Percentiles rank a stretch among this genome's conserved stretches.
Evolutionary conservation across 2,329 filamentous ascomycete species (phyloP).

Genomic region (Zalaria sp.): DNA sequence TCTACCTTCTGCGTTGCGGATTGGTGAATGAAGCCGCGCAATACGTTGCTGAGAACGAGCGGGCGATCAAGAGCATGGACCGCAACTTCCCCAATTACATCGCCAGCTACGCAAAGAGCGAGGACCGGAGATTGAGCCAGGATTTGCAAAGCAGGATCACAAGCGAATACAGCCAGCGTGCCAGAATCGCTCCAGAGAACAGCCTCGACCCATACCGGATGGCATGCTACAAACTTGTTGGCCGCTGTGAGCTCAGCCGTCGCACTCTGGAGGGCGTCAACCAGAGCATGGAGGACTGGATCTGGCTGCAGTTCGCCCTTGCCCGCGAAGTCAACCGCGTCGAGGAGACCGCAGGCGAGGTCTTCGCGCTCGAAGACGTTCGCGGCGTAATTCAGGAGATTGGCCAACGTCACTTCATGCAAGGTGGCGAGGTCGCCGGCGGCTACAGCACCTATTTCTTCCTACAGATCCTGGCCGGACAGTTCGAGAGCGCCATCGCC

Average conservation of each 20-base stretch:
- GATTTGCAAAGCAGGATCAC: constrained; percentile 78
- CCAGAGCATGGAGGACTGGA: constrained; percentile 50
- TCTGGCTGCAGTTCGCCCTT: constrained; percentile 51
- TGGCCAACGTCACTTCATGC: constrained; percentile 79
- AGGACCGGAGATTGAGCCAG: constrained; percentile 61
- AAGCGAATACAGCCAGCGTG: constrained; percentile 76
- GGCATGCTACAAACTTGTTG: constrained; percentile 96
- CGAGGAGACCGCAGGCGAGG: constrained; percentile 47
- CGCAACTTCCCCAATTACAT: constrained; percentile 82
- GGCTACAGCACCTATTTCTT: constrained; percentile 88
- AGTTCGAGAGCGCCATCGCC: constrained; percentile 86
- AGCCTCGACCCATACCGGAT: constrained; percentile 89
- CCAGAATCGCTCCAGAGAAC: constrained; percentile 71
- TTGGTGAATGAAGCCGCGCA: constrained; percentile 70
- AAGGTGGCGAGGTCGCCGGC: constrained; percentile 62
- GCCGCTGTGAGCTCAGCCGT: constrained; percentile 50
- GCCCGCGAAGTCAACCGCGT: constrained; percentile 47
- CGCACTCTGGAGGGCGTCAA: constrained; percentile 43
- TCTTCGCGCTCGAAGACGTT: constrained; percentile 52
- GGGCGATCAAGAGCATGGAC: constrained; percentile 79
- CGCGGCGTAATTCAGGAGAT: constrained; percentile 76
- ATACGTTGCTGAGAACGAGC: constrained; percentile 69
- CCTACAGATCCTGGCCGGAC: constrained; percentile 74
- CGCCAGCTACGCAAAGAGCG: constrained; percentile 62
- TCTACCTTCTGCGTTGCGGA: constrained; percentile 77